Percentiles rank a stretch among this genome's conserved stretches.
Conservation (phyloP, 2,329 filamentous ascomycete genomes). For the Lizonia empirigonia region DNA sequence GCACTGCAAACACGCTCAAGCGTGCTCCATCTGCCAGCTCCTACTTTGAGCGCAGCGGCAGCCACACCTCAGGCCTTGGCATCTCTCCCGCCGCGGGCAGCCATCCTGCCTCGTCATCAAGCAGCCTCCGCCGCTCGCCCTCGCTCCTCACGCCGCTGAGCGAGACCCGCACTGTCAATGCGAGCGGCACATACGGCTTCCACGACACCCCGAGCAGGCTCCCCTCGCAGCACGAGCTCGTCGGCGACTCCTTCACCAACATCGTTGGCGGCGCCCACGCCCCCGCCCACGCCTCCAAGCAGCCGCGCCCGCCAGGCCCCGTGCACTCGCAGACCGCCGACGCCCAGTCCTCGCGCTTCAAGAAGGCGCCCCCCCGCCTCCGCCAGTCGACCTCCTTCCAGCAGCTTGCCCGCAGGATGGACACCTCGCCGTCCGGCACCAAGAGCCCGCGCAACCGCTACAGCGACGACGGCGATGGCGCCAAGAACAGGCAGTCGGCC, state of each 20-base stretch:
- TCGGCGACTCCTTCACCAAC: slow-evolving; percentile 14
- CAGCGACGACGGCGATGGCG: slow-evolving; percentile 44
- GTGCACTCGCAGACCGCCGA: slow-evolving; percentile 38
- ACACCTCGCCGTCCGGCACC: slow-evolving; percentile 46
- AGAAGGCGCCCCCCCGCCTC: slow-evolving; percentile 41
- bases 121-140: slow-evolving; percentile 21
- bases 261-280: slow-evolving; percentile 13
- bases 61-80: slow-evolving; percentile 19
- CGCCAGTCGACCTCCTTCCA: slow-evolving; percentile 52
- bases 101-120: slow-evolving; percentile 6
- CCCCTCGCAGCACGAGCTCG: slow-evolving; percentile 13
- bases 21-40: slow-evolving; percentile 27
- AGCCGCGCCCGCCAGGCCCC: slow-evolving; percentile 34
- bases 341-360: slow-evolving; percentile 21
- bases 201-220: slow-evolving; percentile 5
- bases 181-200: slow-evolving; percentile 12
- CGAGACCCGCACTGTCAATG: slow-evolving; percentile 24
- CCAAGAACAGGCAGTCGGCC: slow-evolving; percentile 40
- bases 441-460: slow-evolving; percentile 49
- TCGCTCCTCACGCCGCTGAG: slow-evolving; percentile 24
- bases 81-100: slow-evolving; percentile 14
- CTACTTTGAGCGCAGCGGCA: slow-evolving; percentile 24
- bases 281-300: slow-evolving; percentile 23
- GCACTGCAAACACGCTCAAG: slow-evolving; percentile 16
- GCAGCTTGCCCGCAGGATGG: slow-evolving; percentile 53